Evolutionary conservation across 2,329 filamentous ascomycete species (phyloP).

Genomic region (Tolypocladium sp.): DNA sequence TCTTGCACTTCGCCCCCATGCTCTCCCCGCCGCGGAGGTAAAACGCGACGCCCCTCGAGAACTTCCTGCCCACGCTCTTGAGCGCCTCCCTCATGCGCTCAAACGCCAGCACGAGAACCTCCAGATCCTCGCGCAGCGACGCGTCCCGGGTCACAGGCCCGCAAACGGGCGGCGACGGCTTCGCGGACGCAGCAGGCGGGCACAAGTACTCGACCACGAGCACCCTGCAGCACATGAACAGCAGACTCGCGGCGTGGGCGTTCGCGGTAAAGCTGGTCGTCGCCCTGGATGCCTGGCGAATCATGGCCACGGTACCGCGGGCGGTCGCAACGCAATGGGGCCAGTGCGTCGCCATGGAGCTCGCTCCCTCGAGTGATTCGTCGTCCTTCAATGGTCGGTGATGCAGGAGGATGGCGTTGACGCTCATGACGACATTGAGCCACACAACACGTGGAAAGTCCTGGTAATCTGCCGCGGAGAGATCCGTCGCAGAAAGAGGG

Average conservation of each 20-base stretch:
- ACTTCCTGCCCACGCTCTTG: conserved; percentile 10
- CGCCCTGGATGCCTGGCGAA: conserved; percentile 10
- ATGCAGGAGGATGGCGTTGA: conserved; percentile 11
- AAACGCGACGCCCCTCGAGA: conserved; percentile 10
- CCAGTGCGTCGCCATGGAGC: conserved; percentile 9
- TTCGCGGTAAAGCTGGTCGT: conserved; percentile 8
- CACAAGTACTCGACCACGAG: conserved; percentile 11
- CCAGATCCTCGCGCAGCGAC: conserved; percentile 10
- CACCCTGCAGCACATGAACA: conserved; percentile 10
- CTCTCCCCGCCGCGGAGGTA: conserved; percentile 7
- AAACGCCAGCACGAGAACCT: conserved; percentile 9
- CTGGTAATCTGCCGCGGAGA: conserved; percentile 8
- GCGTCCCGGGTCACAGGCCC: conserved; percentile 3
- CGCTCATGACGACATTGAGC: conserved; percentile 10
- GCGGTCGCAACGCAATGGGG: conserved; percentile 13
- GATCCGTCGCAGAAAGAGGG: conserved; percentile 11
- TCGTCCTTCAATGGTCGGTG: conserved; percentile 8
- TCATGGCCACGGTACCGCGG: conserved; percentile 6
- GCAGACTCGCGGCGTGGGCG: conserved; percentile 7
- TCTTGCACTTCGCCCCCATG: conserved; percentile 6
- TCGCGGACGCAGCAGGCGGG: background rate
- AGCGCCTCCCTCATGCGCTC: conserved; percentile 8
- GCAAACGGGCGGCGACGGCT: background rate
- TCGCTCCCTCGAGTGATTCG: background rate
- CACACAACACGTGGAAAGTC: conserved; percentile 11